Conservation (phyloP, 176 grass and related monocot genomes). For the Oryza officinalis region DNA sequence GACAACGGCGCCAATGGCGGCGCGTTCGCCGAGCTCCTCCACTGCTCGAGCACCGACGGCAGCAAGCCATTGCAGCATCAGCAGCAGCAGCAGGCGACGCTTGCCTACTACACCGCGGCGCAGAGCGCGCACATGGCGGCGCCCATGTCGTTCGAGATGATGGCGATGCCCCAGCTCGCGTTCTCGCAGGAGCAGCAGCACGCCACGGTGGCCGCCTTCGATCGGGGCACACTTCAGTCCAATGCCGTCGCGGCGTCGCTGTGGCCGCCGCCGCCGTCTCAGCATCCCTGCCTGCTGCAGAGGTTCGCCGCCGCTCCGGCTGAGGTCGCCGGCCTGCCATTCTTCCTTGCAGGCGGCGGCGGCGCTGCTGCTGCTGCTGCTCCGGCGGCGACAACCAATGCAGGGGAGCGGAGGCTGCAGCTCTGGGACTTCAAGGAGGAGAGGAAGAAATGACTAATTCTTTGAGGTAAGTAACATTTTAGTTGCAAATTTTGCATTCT, state of each 20-base stretch:
- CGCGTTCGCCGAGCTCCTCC: constrained; percentile 57
- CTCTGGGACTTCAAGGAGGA: constrained; percentile 65
- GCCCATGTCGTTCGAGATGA: constrained; percentile 46
- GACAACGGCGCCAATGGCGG: constrained; percentile 21
- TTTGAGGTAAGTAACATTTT: constrained; percentile 29
- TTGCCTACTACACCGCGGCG: constrained; percentile 42
- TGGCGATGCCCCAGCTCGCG: constrained; percentile 51
- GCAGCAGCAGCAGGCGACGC: constrained; percentile 40
- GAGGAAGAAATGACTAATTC: constrained; percentile 22
- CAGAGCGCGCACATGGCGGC: constrained; percentile 27
- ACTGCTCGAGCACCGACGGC: constrained; percentile 28
- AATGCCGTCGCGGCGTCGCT: constrained; percentile 51
- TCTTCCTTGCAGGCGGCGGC: constrained; percentile 38
- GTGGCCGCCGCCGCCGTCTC: constrained; percentile 33
- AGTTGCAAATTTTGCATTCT: background rate
- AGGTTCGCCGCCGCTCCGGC: constrained; percentile 40
- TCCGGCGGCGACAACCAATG: background rate
- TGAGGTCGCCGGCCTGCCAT: constrained; percentile 33
- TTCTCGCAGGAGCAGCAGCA: constrained; percentile 55
- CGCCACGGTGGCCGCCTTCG: constrained; percentile 42
- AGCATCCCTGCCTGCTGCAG: constrained; percentile 44
- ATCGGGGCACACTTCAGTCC: constrained; percentile 97
- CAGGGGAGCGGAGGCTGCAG: constrained; percentile 37
- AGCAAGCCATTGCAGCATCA: constrained; percentile 27
- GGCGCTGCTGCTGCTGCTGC: background rate